Base-by-base conservation (phyloP, 2,329 filamentous ascomycete genomes). In the Apiospora sp. region DNA sequence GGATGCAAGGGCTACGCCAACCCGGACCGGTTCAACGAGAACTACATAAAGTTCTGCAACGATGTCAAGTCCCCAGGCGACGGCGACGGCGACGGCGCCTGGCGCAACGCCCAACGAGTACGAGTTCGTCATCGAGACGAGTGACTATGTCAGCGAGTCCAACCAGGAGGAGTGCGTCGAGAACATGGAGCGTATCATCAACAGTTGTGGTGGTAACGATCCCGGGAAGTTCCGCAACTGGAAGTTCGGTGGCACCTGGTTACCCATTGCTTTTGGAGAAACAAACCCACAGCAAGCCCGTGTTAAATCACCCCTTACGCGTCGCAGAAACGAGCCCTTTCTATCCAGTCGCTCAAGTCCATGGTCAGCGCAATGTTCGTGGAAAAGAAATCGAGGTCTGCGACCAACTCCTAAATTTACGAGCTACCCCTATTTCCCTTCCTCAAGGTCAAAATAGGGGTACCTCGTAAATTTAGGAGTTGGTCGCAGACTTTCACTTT, bases 41-140 rank as follows among this genome's bases (percentile, higher is more conserved):
- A 77, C 72, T 78, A 77, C 73, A 76, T 78, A 67, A 72, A 78
- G 49, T 81, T 80, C 69, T 82, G 80, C 74, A 70, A 79, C 64
- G 72, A 75, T 24, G 73, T 77, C 27, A 43, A 70, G 64, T 69
- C 67, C 14, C 73, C 77, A 2, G 72, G 74, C 14, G 67, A 76
- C 68, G 73, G 49, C 14, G 67, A 76, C 68, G 73, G 49, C 49
- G 30, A 24, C 14, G 70, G 71, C 34, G 73, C 74, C 61, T 81
- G 79, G 79, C 61, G 46, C 8, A 71, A 68, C 30, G 68, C 79
- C 76, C 14, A 79, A 81, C 58, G 22, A 74, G 72, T 46, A 72
- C 67, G 44, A 46, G 13, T 46, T 69, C 67, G 4, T 49, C n/a
- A 8, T 69, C 12, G 44, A 69, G 44, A 27, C 27, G 6, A 27